Conservation (phyloP, 1,284 basidiomycete species). For the Cutaneotrichosporon cutaneum region DNA sequence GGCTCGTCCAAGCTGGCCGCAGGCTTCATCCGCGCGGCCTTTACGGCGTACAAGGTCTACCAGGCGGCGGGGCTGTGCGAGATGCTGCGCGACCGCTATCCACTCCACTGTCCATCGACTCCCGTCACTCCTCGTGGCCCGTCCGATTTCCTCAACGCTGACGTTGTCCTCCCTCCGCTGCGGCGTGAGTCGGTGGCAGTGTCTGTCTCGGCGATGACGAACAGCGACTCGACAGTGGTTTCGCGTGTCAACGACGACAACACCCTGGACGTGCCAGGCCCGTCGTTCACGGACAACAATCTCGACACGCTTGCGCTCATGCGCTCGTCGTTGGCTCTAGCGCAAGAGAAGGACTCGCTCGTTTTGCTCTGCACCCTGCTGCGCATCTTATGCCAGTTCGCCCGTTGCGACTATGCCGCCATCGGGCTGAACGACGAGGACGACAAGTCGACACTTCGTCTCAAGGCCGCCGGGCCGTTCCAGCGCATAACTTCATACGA, state of each 20-base stretch:
- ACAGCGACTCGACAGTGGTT: conserved; percentile 15
- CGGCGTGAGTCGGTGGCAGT: background rate
- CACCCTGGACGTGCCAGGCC: no score
- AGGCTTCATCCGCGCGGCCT: conserved; percentile 26
- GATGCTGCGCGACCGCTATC: conserved; percentile 21
- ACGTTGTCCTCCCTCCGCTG: background rate
- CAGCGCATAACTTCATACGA: conserved; percentile 36
- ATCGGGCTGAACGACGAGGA: conserved; percentile 35
- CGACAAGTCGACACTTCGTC: conserved; percentile 27
- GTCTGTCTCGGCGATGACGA: background rate
- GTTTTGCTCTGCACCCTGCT: conserved; percentile 38
- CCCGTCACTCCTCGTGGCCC: conserved; percentile 15
- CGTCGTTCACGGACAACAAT: conserved; percentile 10
- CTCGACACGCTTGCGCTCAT: conserved; percentile 32
- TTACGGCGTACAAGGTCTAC: conserved; percentile 13
- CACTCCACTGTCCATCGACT: conserved; percentile 11
- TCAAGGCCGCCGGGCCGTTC: conserved; percentile 39
- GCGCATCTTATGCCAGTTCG: conserved; percentile 39
- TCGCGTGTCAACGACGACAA: background rate
- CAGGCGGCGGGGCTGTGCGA: conserved; percentile 26
- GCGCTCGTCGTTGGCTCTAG: conserved; percentile 40
- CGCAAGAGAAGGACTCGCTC: conserved; percentile 39
- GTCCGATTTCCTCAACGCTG: conserved; percentile 20
- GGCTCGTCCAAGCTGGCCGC: conserved; percentile 19
- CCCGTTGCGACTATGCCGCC: conserved; percentile 42